Conservation (phyloP, 2,329 filamentous ascomycete species). For the Davidsoniella neocaledoniae region DNA sequence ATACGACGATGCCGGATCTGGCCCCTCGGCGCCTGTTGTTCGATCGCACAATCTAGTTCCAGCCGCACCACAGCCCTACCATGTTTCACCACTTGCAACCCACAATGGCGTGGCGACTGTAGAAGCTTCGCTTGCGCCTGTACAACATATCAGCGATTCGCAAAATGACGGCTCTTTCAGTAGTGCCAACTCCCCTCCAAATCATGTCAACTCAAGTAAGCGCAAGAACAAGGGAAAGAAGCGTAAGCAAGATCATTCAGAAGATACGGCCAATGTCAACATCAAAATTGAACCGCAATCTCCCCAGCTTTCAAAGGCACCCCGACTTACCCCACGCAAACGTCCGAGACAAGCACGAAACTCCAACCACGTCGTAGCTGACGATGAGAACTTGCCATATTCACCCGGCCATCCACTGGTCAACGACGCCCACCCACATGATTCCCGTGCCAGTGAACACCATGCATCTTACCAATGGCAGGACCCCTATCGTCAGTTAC, state of each 20-base stretch:
- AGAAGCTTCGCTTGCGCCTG: constrained; percentile 2
- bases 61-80: constrained; percentile 58
- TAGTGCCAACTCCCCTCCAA: constrained; percentile 5
- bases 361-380: constrained; percentile 15
- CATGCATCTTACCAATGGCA: constrained; percentile 1
- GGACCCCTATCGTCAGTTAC: constrained; percentile 14
- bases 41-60: constrained; percentile 58
- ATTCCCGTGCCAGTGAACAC: constrained; percentile 1
- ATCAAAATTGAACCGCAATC: constrained; percentile 52
- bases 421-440: background rate
- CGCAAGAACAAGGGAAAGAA: constrained; percentile 35
- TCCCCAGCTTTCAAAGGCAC: constrained; percentile 37
- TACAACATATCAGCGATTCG: constrained; percentile 18
- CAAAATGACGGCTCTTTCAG: constrained; percentile 2
- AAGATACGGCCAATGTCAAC: constrained; percentile 31
- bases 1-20: constrained; percentile 7
- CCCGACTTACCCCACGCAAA: constrained; percentile 38
- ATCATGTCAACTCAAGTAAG: constrained; percentile 18
- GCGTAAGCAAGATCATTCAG: constrained; percentile 26
- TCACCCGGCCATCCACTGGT: constrained; percentile 3
- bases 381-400: constrained; percentile 15
- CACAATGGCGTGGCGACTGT: constrained; percentile 3
- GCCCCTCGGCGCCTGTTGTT: constrained; percentile 43
- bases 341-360: constrained; percentile 26
- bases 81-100: constrained; percentile 40